Evolutionary conservation across 169 alveolate genomes (phyloP).

Genomic region (Perkinsus chesapeaki): DNA sequence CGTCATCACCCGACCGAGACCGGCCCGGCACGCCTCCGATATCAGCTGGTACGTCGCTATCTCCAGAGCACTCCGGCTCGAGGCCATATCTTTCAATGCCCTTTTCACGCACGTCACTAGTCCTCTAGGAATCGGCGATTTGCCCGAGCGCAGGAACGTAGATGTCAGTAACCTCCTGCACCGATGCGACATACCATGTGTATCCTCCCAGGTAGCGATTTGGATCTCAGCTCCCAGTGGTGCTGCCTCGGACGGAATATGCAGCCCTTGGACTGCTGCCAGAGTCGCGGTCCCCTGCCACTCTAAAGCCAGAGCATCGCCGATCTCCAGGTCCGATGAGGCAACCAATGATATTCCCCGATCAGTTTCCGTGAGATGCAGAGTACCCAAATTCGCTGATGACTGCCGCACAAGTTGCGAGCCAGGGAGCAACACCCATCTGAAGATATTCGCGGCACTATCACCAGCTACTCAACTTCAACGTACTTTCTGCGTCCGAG

Average conservation of each 20-base stretch:
- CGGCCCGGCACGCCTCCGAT: neutral
- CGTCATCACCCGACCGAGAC: neutral
- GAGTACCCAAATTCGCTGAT: neutral
- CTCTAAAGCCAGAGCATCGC: neutral
- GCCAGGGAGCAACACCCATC: neutral
- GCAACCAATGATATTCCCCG: neutral
- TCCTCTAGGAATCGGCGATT: neutral
- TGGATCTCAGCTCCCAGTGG: neutral
- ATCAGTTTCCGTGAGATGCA: neutral
- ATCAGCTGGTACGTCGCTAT: neutral
- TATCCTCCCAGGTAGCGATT: neutral
- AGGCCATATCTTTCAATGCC: neutral
- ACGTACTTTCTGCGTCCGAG: neutral
- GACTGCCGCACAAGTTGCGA: neutral
- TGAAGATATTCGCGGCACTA: neutral
- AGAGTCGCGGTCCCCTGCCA: neutral
- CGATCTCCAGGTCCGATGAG: neutral
- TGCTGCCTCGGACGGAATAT: neutral
- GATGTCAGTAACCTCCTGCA: neutral
- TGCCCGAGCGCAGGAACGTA: neutral
- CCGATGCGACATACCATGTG: neutral
- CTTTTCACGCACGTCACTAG: neutral
- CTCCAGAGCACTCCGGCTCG: neutral
- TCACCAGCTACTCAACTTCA: neutral
- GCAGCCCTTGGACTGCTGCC: neutral